Evolutionary conservation across 371 early-diverging fungal genomes (phyloP).

Genomic region (Thermomucor indicae-seudaticae): DNA sequence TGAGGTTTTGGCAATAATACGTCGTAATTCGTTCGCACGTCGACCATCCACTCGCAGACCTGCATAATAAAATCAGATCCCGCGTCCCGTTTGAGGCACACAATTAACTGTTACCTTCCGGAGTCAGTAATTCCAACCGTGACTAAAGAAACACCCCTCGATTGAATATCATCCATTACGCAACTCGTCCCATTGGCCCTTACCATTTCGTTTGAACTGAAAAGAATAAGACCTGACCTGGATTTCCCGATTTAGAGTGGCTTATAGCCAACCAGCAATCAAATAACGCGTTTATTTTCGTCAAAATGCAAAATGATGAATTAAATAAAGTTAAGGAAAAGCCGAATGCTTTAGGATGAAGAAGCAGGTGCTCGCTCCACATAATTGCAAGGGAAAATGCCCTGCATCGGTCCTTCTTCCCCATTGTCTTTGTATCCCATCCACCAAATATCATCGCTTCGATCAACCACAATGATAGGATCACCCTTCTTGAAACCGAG

Average conservation of each 20-base stretch:
- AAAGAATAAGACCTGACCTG: no score
- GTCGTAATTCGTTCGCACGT: constrained; percentile 85
- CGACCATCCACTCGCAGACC: constrained; percentile 94
- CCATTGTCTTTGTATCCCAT: constrained; percentile 70
- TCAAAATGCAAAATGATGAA: no score
- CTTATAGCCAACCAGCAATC: no score
- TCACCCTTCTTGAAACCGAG: constrained; percentile 73
- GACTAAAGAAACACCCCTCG: constrained; percentile 48
- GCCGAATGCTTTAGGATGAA: background rate
- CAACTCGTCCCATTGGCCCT: no score
- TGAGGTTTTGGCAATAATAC: constrained; percentile 74
- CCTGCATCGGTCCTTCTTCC: constrained; percentile 37
- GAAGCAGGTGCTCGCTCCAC: constrained; percentile 41
- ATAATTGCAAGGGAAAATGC: constrained; percentile 80
- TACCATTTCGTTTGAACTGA: no score
- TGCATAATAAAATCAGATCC: constrained; percentile 7
- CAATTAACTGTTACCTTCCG: constrained; percentile 49
- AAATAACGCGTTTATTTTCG: no score
- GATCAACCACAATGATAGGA: constrained; percentile 72
- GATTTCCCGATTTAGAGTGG: no score
- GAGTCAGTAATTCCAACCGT: constrained; percentile 59
- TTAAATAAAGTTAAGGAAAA: no score
- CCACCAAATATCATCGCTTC: constrained; percentile 84
- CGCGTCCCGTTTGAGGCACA: background rate
- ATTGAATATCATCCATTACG: no score